Percentiles rank a stretch among this genome's conserved stretches.
Conservation (phyloP, 257 asterid species). For the Solanum peruvianum region DNA sequence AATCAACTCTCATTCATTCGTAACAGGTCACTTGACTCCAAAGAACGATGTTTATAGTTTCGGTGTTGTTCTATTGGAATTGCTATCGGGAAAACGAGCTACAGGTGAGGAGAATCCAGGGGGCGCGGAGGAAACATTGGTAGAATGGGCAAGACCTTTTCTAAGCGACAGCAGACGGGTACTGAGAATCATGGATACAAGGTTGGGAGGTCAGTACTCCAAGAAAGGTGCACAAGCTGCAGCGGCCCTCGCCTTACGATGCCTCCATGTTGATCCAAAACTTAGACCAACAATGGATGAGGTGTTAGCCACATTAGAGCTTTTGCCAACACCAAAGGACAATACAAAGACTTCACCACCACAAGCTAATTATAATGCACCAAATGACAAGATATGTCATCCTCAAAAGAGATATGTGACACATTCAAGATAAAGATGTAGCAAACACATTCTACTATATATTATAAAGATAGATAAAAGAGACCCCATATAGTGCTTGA, state of each 20-base stretch:
- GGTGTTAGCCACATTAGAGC: constrained; percentile 24
- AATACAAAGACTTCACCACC: constrained; percentile 5
- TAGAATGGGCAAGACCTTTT: constrained; percentile 68
- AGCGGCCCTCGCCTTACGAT: constrained; percentile 34
- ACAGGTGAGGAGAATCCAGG: constrained; percentile 47
- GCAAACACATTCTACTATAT: not conserved
- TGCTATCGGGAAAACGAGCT: constrained; percentile 36
- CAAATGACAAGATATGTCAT: not conserved
- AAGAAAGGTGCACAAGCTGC: constrained; percentile 48
- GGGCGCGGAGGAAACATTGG: constrained; percentile 37
- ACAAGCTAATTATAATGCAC: not conserved
- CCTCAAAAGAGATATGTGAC: not conserved
- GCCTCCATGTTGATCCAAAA: constrained; percentile 41
- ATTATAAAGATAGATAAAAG: not conserved
- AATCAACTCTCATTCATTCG: not conserved
- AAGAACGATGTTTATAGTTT: constrained; percentile 40
- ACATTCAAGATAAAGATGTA: not conserved
- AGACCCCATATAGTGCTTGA: not conserved
- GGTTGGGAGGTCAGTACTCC: constrained; percentile 53
- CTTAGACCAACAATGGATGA: constrained; percentile 40
- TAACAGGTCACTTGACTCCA: constrained; percentile 32
- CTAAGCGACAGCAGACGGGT: constrained; percentile 34
- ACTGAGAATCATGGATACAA: constrained; percentile 57
- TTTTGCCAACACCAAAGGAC: constrained; percentile 20
- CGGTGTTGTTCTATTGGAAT: constrained; percentile 29